Base-by-base conservation (phyloP, 108 stramenopile genomes). In the Cyclotella kingstonii region DNA sequence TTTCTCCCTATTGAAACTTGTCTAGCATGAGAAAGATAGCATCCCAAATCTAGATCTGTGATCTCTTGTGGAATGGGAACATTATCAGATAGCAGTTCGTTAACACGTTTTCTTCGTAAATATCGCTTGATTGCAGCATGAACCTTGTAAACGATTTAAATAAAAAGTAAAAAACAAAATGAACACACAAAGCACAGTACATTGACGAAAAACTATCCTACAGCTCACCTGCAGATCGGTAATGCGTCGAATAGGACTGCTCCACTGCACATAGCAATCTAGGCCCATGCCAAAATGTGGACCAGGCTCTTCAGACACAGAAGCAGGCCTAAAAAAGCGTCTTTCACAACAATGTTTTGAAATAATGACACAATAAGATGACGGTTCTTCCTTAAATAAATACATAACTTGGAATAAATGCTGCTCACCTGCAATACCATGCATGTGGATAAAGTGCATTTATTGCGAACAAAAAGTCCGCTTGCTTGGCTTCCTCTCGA, bases 191-290 rank as follows among this genome's bases (percentile, higher is more conserved):
- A 38, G 3, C 9, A 4, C 3, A 60, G 2, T 0, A n/a, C 0
- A 12, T 8, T 36, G 21, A 0, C 11, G 10, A 22, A 0, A 71
- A 21, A 17, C 2, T 34, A 19, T 10, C 27, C 29, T 15, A 43
- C 33, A 10, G 17, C 15, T 40, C 36, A 68, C 66, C 58, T 82
- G 62, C 35, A 83, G 55, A 66, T 83, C 82, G 27, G 70, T 65
- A 5, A 75, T 50, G 9, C 91, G 80, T 2, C 91, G 82, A 31
- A 92, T 92, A 21, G 91, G 91, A 34, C 77, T 80, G 11, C 77
- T 78, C 91, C 91, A 92, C 66, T 92, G 91, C 5, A 86, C 80
- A 50, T 92, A 92, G 54, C 81, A 76, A 26, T 71, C 73, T 45
- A 92, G 57, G 9, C 91, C 91, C 42, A 92, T 70, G 27, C 91